These are phyloP conservation scores for Penicillium concentricum DNA, from an alignment of 2,329 filamentous ascomycete genomes.

Conservation along the genomic window DNA sequence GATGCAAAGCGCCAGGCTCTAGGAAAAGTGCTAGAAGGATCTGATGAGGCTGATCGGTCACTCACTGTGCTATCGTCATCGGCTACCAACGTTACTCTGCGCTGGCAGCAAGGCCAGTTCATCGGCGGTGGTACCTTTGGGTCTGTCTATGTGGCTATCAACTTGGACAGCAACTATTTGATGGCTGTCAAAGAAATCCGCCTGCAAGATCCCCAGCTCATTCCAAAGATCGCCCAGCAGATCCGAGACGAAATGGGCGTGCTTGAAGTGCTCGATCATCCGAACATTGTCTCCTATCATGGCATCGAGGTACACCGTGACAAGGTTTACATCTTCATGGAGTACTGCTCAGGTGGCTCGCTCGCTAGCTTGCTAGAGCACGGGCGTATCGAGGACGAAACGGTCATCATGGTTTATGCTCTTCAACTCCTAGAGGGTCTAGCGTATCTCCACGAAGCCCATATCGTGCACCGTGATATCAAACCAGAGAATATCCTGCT, in stretches of 20 bases:
- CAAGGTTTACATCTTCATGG: constrained; percentile 99
- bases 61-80: constrained; percentile 91
- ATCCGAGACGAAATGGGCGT: constrained; percentile 98
- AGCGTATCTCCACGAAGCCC: constrained; percentile 85
- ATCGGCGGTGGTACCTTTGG: constrained; percentile 96
- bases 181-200: constrained; percentile 99
- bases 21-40: constrained; percentile 87
- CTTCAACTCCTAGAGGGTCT: constrained; percentile 91
- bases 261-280: constrained; percentile 90
- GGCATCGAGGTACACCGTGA: constrained; percentile 97
- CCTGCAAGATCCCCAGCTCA: constrained; percentile 91
- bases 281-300: constrained; percentile 96
- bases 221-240: constrained; percentile 88
- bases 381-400: constrained; percentile 95
- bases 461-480: constrained; percentile 94
- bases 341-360: constrained; percentile 95
- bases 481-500: constrained; percentile 97
- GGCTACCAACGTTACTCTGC: constrained; percentile 89
- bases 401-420: constrained; percentile 94
- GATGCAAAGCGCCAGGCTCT: constrained; percentile 83
- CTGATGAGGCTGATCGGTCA: constrained; percentile 92
- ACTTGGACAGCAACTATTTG: constrained; percentile 88
- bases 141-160: constrained; percentile 95
- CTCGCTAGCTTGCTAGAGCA: constrained; percentile 88
- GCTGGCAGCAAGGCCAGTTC: constrained; percentile 99